Conservation (phyloP, 1,139 yeast species). For the Sugiyamaella neomexicana region DNA sequence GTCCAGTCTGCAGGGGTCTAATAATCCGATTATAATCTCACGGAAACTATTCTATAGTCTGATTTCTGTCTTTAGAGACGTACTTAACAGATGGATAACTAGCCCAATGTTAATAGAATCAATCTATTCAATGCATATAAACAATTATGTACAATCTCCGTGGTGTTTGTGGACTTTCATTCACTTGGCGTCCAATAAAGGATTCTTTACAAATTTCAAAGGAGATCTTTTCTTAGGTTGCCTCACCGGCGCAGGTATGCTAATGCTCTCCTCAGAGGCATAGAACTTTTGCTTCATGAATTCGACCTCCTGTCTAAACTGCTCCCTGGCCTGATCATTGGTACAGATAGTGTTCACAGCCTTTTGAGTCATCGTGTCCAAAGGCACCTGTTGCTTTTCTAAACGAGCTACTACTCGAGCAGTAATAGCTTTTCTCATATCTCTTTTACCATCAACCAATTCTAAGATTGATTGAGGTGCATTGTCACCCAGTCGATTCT, state of each 20-base stretch:
- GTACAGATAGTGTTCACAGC: conserved; percentile 59
- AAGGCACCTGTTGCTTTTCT: conserved; percentile 61
- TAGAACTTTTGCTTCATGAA: conserved; percentile 62
- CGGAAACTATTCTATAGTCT: too few species aligned
- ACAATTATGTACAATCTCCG: conserved; percentile 7
- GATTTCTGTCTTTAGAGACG: too few species aligned
- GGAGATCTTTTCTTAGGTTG: conserved; percentile 24
- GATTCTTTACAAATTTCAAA: conserved; percentile 29
- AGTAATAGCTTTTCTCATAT: conserved; percentile 71
- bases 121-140: neutral
- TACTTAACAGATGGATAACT: too few species aligned
- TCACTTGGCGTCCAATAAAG: conserved; percentile 18
- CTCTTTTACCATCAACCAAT: conserved; percentile 76
- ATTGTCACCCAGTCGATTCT: conserved; percentile 84
- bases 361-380: conserved; percentile 59
- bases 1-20: neutral
- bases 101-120: neutral
- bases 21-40: too few species aligned
- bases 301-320: conserved; percentile 64
- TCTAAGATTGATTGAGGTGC: conserved; percentile 91
- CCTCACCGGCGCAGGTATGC: conserved; percentile 18
- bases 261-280: conserved; percentile 30
- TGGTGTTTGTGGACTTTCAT: neutral
- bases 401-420: conserved; percentile 82
- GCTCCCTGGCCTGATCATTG: conserved; percentile 48